These are phyloP conservation scores for Malassezia psittaci DNA, from an alignment of 1,284 basidiomycete species.

Conservation along the genomic window DNA sequence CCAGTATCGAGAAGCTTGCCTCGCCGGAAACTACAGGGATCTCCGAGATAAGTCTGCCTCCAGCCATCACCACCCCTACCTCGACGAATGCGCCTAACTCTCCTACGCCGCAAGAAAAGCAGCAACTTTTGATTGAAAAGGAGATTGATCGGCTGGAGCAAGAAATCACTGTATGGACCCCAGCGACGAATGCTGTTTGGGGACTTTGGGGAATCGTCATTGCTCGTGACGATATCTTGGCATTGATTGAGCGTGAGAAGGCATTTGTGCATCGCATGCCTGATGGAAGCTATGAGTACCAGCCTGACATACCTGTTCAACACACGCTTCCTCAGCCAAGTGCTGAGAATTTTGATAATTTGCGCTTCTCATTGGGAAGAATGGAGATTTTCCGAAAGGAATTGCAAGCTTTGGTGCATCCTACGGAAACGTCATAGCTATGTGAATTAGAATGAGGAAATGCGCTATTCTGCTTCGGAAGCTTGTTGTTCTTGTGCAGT, in stretches of 20 bases:
- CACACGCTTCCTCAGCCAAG: constrained; percentile 1
- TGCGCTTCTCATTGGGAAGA: constrained; percentile 37
- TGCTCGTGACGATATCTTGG: constrained; percentile 32
- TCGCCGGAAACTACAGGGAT: constrained; percentile 17
- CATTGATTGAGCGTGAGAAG: constrained; percentile 17
- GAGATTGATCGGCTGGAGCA: constrained; percentile 41
- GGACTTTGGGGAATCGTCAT: constrained; percentile 44
- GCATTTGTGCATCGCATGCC: not conserved
- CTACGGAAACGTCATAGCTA: not conserved
- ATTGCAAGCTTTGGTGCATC: constrained; percentile 17
- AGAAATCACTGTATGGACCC: constrained; percentile 36
- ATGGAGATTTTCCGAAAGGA: constrained; percentile 40
- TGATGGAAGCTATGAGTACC: not conserved
- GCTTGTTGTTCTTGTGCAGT: constrained; percentile 19
- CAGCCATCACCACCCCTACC: constrained; percentile 7
- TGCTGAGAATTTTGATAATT: constrained; percentile 37
- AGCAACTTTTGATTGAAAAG: constrained; percentile 26
- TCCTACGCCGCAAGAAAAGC: constrained; percentile 20
- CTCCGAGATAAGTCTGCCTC: constrained; percentile 26
- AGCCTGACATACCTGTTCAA: not conserved
- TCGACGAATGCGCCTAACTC: constrained; percentile 13
- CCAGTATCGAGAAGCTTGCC: constrained; percentile 11
- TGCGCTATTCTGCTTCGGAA: not conserved
- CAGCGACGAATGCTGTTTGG: constrained; percentile 42
- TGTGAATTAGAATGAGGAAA: too few relatives aligned